These are phyloP conservation scores for Pharnaceum exiguum DNA, from an alignment of 148 eudicot species.

Conservation along the genomic window DNA sequence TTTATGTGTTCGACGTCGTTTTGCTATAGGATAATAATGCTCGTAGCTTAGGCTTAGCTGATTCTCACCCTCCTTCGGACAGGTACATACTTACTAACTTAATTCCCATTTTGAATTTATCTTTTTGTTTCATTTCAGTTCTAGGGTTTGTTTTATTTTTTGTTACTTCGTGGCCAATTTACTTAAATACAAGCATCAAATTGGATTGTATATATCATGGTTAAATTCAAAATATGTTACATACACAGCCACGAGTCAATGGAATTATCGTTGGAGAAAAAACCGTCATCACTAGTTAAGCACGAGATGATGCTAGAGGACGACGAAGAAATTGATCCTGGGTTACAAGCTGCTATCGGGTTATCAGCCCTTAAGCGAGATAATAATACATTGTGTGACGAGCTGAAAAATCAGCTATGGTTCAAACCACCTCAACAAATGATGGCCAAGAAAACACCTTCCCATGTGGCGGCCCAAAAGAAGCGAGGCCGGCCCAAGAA, in stretches of 20 bases:
- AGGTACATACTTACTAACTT: slow-evolving; percentile 34
- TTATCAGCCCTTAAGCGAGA: slow-evolving; percentile 2
- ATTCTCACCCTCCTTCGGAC: slow-evolving; percentile 22
- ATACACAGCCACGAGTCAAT: slow-evolving; percentile 22
- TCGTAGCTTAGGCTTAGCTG: slow-evolving; percentile 26
- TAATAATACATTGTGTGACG: slow-evolving; percentile 16
- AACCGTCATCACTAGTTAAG: neutral
- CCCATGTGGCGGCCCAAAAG: neutral
- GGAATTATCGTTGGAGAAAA: slow-evolving; percentile 24
- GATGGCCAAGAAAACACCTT: neutral
- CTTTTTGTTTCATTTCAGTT: neutral
- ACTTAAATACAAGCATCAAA: neutral
- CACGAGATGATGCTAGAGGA: slow-evolving; percentile 1
- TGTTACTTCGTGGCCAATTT: neutral
- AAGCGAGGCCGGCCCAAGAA: slow-evolving; percentile 39
- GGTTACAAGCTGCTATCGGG: neutral
- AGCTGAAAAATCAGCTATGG: slow-evolving; percentile 8
- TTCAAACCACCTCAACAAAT: slow-evolving; percentile 10
- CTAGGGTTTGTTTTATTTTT: slow-evolving; percentile 17
- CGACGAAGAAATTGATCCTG: neutral
- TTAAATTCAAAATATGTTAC: neutral
- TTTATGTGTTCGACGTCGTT: slow-evolving; percentile 13
- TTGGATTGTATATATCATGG: neutral
- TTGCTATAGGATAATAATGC: slow-evolving; percentile 19
- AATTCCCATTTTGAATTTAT: neutral